Percentiles rank a stretch among this genome's conserved stretches.
These are phyloP conservation scores for Pseudozyma tsukubaensis DNA, from an alignment of 1,284 basidiomycete species.

Conservation along the genomic window DNA sequence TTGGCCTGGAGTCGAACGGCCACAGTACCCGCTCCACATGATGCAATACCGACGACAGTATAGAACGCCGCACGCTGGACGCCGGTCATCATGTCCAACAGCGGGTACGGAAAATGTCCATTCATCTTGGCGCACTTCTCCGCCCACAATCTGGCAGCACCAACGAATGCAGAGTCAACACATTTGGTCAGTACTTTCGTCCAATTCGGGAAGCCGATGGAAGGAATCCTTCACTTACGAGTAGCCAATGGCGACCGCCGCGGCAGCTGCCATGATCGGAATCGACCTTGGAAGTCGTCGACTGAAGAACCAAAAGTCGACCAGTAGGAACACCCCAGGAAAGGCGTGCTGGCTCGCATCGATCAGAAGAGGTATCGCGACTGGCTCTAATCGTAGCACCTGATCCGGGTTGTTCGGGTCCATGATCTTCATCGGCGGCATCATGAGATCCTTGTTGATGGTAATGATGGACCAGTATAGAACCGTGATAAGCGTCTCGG, in stretches of 20 bases:
- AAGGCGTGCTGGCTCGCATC: slow-evolving; percentile 57
- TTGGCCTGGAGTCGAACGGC: slow-evolving; percentile 24
- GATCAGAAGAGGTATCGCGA: slow-evolving; percentile 42
- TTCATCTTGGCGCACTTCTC: slow-evolving; percentile 53
- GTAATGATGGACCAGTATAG: slow-evolving; percentile 55
- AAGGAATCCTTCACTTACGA: no score
- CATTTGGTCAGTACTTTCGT: no score
- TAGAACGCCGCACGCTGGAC: slow-evolving; percentile 35
- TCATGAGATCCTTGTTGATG: slow-evolving; percentile 46
- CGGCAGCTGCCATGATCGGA: slow-evolving; percentile 7
- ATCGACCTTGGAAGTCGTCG: slow-evolving; percentile 26
- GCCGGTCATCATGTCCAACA: slow-evolving; percentile 39
- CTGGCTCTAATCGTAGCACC: slow-evolving; percentile 38
- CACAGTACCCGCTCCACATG: slow-evolving; percentile 7
- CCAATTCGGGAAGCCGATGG: no score
- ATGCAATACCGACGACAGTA: slow-evolving; percentile 9
- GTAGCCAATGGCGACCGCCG: slow-evolving; percentile 15
- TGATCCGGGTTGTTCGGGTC: slow-evolving; percentile 55
- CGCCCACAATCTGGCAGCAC: slow-evolving; percentile 37
- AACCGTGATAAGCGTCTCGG: slow-evolving; percentile 50
- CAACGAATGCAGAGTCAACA: no score
- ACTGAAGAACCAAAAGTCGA: slow-evolving; percentile 42
- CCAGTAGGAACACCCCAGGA: slow-evolving; percentile 52
- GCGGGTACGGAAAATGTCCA: slow-evolving; percentile 51
- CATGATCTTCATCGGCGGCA: slow-evolving; percentile 39